These are phyloP conservation scores for Blepharisma japonicum DNA, from an alignment of 73 alveolate genomes.

Conservation along the genomic window DNA sequence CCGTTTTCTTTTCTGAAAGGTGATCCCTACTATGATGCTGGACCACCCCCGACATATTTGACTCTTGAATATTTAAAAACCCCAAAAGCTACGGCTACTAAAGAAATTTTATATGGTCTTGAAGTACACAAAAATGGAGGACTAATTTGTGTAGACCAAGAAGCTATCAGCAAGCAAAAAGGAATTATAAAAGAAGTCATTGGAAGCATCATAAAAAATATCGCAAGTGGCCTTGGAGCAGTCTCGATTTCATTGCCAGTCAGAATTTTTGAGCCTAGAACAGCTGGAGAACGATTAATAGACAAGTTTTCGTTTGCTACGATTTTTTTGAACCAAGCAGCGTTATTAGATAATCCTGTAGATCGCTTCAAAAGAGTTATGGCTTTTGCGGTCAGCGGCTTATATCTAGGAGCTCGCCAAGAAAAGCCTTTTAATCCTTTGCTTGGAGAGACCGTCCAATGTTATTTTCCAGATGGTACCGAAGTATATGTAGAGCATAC, in stretches of 20 bases:
- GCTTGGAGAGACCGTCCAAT: slow-evolving; percentile 96
- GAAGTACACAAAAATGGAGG: slow-evolving; percentile 50
- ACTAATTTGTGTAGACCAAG: slow-evolving; percentile 55
- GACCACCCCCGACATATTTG: slow-evolving; percentile 31
- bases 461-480: slow-evolving; percentile 90
- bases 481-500: slow-evolving; percentile 93
- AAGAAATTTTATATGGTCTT: slow-evolving; percentile 55
- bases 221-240: slow-evolving; percentile 51
- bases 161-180: slow-evolving; percentile 55
- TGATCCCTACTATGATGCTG: not conserved
- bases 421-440: slow-evolving; percentile 95
- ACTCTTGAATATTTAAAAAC: not conserved
- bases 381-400: slow-evolving; percentile 48
- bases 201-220: slow-evolving; percentile 38
- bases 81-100: slow-evolving; percentile 41
- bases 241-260: slow-evolving; percentile 77
- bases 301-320: slow-evolving; percentile 80
- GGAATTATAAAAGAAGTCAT: slow-evolving; percentile 56
- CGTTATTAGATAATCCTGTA: slow-evolving; percentile 46
- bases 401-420: slow-evolving; percentile 48
- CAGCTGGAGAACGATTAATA: slow-evolving; percentile 67
- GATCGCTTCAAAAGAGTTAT: slow-evolving; percentile 59
- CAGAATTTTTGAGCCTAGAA: slow-evolving; percentile 82
- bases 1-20: slow-evolving; percentile 17
- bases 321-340: slow-evolving; percentile 50